phyloP scores from a whole-genome alignment of 2,329 filamentous ascomycete species.

The Trichoderma afroharzianum region DNA sequence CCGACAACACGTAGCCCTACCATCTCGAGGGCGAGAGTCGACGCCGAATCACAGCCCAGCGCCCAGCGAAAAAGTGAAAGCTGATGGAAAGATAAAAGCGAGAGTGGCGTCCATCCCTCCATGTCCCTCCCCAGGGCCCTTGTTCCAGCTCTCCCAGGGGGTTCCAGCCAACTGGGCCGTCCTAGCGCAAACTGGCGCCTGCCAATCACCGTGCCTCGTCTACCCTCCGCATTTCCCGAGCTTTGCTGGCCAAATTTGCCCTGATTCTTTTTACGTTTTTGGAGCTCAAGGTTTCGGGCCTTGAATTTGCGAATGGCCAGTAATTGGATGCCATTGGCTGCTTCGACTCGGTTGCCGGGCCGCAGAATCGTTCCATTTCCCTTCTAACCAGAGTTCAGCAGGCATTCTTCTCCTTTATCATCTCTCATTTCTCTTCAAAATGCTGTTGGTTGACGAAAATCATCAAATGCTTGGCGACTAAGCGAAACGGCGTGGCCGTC shows the following conservation, averaged over 20 bases:
- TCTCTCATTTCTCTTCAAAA: not conserved
- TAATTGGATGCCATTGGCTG: not conserved
- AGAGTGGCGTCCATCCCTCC: too few relatives aligned
- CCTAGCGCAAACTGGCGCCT: constrained; percentile 13
- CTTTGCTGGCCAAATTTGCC: not conserved
- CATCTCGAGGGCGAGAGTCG: not conserved
- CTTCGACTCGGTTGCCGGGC: not conserved
- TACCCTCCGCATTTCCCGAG: constrained; percentile 14
- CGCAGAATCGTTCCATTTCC: constrained; percentile 1
- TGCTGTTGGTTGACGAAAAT: not conserved
- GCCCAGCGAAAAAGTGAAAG: not conserved
- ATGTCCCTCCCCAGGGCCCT: not conserved
- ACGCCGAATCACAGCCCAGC: not conserved
- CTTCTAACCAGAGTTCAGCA: not conserved
- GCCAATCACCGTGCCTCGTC: constrained; percentile 1
- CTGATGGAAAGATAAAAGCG: not conserved
- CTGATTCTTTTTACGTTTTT: not conserved
- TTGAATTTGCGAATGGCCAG: not conserved
- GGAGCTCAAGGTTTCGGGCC: not conserved
- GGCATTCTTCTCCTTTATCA: not conserved
- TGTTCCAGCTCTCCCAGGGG: constrained; percentile 10
- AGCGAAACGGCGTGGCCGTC: not conserved
- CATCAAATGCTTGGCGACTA: not conserved
- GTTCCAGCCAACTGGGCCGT: constrained; percentile 15
- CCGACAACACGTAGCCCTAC: constrained; percentile 2